A percentile compares a stretch with the other conserved stretches of the same genome.
Conservation (phyloP, 257 asterid genomes). For the Handroanthus guayacan region DNA sequence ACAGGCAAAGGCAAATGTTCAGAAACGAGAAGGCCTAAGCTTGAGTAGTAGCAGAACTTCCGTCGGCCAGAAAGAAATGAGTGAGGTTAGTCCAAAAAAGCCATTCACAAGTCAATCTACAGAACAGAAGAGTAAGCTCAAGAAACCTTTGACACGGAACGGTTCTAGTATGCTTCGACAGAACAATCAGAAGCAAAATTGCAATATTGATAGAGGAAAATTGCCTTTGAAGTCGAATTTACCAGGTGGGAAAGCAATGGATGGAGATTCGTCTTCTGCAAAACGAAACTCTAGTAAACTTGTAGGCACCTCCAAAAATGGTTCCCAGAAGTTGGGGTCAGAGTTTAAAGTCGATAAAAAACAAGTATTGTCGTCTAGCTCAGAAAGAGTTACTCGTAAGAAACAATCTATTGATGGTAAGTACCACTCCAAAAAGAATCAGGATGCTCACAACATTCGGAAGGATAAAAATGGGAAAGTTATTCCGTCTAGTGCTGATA, state of each 20-base stretch:
- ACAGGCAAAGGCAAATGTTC: constrained; percentile 78
- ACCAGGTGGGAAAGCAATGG: constrained; percentile 45
- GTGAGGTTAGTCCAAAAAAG: constrained; percentile 46
- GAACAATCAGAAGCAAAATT: constrained; percentile 72
- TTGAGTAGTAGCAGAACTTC: constrained; percentile 40
- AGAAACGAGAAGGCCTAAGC: constrained; percentile 58
- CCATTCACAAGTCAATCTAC: constrained; percentile 46
- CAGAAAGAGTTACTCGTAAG: constrained; percentile 46
- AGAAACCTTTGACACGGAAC: constrained; percentile 45
- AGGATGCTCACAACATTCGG: neutral
- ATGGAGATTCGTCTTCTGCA: constrained; percentile 50
- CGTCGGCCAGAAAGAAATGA: constrained; percentile 47
- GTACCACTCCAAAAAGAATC: constrained; percentile 48
- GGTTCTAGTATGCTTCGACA: constrained; percentile 54
- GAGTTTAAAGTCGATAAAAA: constrained; percentile 46
- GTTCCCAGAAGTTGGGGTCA: constrained; percentile 48
- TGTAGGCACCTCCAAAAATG: constrained; percentile 46
- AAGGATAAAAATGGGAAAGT: constrained; percentile 41
- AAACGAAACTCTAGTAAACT: constrained; percentile 44
- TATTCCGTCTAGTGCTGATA: constrained; percentile 39
- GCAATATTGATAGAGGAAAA: constrained; percentile 51
- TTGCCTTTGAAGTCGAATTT: constrained; percentile 46
- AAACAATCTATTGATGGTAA: constrained; percentile 55
- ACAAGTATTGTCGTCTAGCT: constrained; percentile 43
- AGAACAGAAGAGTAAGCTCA: constrained; percentile 46